Percentiles rank a stretch among this genome's conserved stretches.
Evolutionary conservation across 2,329 filamentous ascomycete species (phyloP).

Genomic region (Phyllosticta citriasiana): DNA sequence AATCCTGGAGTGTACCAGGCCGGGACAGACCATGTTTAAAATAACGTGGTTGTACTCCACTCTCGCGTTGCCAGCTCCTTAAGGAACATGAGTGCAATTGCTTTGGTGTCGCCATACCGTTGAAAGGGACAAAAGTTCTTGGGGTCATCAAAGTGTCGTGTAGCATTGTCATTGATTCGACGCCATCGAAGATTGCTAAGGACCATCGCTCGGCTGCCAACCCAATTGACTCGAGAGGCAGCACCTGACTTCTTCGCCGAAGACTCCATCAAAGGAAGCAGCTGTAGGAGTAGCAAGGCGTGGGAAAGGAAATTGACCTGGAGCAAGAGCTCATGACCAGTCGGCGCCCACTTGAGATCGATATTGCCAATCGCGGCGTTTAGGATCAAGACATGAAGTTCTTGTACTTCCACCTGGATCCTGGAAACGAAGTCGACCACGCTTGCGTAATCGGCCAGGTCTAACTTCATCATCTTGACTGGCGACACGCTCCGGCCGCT

Average conservation of each 20-base stretch:
- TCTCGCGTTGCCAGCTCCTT: neutral
- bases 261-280: neutral
- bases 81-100: neutral
- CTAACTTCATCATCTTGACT: neutral
- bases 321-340: neutral
- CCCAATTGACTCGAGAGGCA: neutral
- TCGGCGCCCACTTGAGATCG: neutral
- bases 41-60: neutral
- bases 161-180: neutral
- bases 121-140: neutral
- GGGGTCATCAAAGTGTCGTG: neutral
- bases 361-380: constrained; percentile 1
- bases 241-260: neutral
- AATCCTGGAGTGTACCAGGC: neutral
- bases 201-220: neutral
- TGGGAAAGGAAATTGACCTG: constrained; percentile 2
- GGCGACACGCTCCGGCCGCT: neutral
- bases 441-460: neutral
- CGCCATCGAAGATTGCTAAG: neutral
- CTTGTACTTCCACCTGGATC: neutral
- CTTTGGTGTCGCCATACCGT: neutral
- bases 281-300: neutral
- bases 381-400: neutral
- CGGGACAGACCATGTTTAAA: neutral
- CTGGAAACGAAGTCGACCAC: neutral